Percentiles rank a stretch among this genome's conserved stretches.
Conservation (phyloP, 2,329 filamentous ascomycete genomes). For the Dryadomyces quercivorus region DNA sequence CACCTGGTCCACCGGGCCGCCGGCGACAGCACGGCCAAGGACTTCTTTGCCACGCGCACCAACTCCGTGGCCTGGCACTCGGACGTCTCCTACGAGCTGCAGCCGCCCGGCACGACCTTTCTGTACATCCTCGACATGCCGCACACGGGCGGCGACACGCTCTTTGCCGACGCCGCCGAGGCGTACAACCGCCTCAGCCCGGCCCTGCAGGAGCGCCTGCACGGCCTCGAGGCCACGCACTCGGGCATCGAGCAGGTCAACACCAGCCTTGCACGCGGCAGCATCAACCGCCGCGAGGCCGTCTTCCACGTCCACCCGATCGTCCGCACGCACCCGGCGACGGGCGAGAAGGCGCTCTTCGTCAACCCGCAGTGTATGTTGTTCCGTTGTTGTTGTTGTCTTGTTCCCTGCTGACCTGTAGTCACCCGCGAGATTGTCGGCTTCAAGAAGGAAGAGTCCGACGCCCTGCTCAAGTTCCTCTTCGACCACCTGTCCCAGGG, state of each 20-base stretch:
- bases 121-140: conserved; percentile 79
- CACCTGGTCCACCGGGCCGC: conserved; percentile 61
- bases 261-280: conserved; percentile 51
- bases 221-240: conserved; percentile 70
- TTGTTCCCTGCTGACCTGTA: conserved; percentile 19
- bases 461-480: conserved; percentile 63
- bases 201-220: conserved; percentile 65
- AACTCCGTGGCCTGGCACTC: conserved; percentile 83
- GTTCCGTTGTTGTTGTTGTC: not conserved
- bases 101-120: conserved; percentile 84
- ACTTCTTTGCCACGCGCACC: conserved; percentile 55
- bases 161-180: conserved; percentile 68
- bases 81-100: conserved; percentile 76
- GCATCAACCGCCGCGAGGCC: conserved; percentile 64
- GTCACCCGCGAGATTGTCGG: conserved; percentile 73
- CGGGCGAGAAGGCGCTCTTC: conserved; percentile 73
- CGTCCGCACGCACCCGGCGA: conserved; percentile 68
- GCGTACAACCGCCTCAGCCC: conserved; percentile 74
- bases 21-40: conserved; percentile 47
- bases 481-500: conserved; percentile 63
- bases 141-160: conserved; percentile 67
- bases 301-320: conserved; percentile 65
- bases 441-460: conserved; percentile 77
- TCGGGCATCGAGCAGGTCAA: conserved; percentile 73
- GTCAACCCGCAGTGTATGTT: conserved; percentile 70